Evolutionary conservation across 371 early-diverging fungal species (phyloP), one percentile per base, ranked within the genome.

Genomic region (Choanephora cucurbitarum): DNA sequence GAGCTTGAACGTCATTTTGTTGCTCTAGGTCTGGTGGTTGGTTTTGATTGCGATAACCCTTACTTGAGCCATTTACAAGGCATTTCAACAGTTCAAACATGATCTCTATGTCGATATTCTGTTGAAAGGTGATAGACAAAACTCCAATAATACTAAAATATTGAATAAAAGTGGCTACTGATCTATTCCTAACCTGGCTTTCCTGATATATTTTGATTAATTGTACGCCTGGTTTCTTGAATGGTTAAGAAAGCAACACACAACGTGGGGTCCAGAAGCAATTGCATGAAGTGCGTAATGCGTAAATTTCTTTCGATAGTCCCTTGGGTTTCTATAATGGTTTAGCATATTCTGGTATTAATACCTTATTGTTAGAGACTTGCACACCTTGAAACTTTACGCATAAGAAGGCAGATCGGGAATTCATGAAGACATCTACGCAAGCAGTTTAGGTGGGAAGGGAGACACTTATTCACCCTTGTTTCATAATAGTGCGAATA

Each of bases 161-260:
- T 59, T 98, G 37, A 95, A 95, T 58, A 98, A 98, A 74, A 98
- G 99, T 49, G 99, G 99, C 4, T 77, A 80, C 47, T 91, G 92
- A 77, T 93, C 95, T 9, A 83, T 98, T 54, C 99, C 99, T 45
- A 93, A 96, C 77, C 75, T 98, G 24, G 81, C 80, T 94, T 98
- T 84, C 96, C 97, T 19, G 99, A 98, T 60, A 95, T 31, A 96
- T 97, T 17, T 77, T 98, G 59, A 90, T 98, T 61, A 98, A 98
- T 24, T 94, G 94, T 70, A 87, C 97, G 0, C 98, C 99, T 46
- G 98, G 99, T 4, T 95, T 97, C 76, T 58, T 98, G 66, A 98
- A 98, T 73, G 88, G 96, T 77, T 93, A 95, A 59, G 75, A 85
- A 32, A 84, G 79, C 49, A 81, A 95, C 70, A 85, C 92, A 69